Conservation (phyloP, 768 basidiomycete genomes). For the Tephrocybe sp. region DNA sequence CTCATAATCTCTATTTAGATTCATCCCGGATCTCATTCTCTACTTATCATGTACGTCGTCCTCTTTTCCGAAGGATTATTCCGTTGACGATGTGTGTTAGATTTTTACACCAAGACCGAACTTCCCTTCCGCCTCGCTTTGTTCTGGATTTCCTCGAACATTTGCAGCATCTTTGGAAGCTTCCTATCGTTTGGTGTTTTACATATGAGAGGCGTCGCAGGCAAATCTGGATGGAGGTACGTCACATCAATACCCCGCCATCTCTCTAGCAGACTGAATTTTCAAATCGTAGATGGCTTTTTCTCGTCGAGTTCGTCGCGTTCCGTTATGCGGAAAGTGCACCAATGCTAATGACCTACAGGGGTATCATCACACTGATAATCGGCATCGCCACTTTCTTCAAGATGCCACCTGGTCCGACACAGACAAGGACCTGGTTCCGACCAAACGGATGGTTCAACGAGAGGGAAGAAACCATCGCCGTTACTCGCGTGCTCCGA, state of each 20-base stretch:
- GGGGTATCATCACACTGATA: slow-evolving; percentile 47
- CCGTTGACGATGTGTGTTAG: slow-evolving; percentile 21
- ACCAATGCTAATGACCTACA: slow-evolving; percentile 4
- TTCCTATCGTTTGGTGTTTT: slow-evolving; percentile 64
- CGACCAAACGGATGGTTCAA: slow-evolving; percentile 65
- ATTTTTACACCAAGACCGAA: slow-evolving; percentile 62
- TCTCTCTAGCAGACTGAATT: not conserved
- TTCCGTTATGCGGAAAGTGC: not conserved
- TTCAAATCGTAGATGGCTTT: slow-evolving; percentile 43
- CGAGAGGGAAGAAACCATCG: slow-evolving; percentile 59
- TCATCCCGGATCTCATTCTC: slow-evolving; percentile 59
- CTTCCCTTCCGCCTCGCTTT: slow-evolving; percentile 55
- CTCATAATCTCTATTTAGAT: slow-evolving; percentile 25
- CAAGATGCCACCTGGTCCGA: slow-evolving; percentile 60
- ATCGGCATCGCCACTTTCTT: slow-evolving; percentile 58
- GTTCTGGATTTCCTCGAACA: slow-evolving; percentile 53
- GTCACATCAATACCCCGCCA: not conserved
- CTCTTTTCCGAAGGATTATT: not conserved
- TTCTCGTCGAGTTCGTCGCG: slow-evolving; percentile 47
- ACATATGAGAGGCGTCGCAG: slow-evolving; percentile 55
- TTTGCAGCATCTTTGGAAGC: slow-evolving; percentile 45
- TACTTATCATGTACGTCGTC: slow-evolving; percentile 54
- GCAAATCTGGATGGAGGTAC: slow-evolving; percentile 49
- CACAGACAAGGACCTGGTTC: slow-evolving; percentile 58
- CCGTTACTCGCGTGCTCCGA: slow-evolving; percentile 58